Evolutionary conservation across 805 yeast species (phyloP).

Genomic region (Torulaspora maleeae): DNA sequence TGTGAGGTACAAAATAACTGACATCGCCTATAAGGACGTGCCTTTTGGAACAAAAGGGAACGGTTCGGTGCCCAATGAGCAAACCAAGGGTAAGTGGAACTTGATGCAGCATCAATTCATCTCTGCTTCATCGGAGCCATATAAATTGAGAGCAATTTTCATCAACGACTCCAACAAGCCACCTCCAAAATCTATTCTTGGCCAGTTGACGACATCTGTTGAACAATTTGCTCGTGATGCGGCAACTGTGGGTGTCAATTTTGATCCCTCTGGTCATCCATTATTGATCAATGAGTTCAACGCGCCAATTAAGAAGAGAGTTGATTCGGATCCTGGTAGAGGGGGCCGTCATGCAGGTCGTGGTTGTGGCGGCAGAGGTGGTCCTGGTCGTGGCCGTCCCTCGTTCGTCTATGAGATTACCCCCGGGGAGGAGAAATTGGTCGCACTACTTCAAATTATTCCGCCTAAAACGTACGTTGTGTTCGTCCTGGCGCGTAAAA

Average conservation of each 20-base stretch:
- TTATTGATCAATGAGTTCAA: conserved; percentile 17
- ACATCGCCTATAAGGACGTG: conserved; percentile 13
- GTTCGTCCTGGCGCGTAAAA: conserved; percentile 13
- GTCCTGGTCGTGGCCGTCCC: conserved; percentile 4
- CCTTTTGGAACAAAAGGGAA: conserved; percentile 14
- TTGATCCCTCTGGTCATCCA: conserved; percentile 14
- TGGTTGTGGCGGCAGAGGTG: conserved; percentile 17
- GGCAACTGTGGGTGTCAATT: conserved; percentile 18
- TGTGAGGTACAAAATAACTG: conserved; percentile 15
- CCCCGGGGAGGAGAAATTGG: conserved; percentile 17
- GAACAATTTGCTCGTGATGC: conserved; percentile 15
- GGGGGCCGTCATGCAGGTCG: conserved; percentile 19
- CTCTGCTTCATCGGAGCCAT: conserved; percentile 7
- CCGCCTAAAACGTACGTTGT: conserved; percentile 20
- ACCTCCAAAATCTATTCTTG: conserved; percentile 13
- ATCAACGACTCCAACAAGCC: conserved; percentile 14
- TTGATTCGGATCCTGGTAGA: conserved; percentile 10
- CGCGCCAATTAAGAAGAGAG: conserved; percentile 12
- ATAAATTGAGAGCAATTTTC: conserved; percentile 17
- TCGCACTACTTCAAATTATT: conserved; percentile 10
- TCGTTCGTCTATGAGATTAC: conserved; percentile 11
- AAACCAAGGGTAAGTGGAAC: conserved; percentile 24
- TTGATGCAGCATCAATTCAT: conserved; percentile 17
- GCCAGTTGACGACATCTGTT: conserved; percentile 12
- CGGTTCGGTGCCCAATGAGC: conserved; percentile 11